A percentile compares a stretch with the other conserved stretches of the same genome.
These are phyloP conservation scores for Tulasnella sp. DNA, from an alignment of 768 basidiomycete species.

Conservation along the genomic window DNA sequence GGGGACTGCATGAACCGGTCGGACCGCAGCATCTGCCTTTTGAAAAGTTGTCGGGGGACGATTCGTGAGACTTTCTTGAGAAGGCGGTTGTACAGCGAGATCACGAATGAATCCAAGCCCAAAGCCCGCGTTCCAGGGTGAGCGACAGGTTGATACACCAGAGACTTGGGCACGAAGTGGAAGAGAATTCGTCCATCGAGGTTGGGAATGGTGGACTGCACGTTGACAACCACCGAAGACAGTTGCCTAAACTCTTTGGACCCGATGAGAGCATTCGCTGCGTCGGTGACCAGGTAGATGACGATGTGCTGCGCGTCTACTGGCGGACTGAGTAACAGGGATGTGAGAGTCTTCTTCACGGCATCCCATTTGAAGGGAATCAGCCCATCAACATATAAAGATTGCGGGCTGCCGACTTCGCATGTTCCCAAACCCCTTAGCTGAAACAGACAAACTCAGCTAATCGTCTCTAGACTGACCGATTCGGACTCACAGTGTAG, in stretches of 20 bases:
- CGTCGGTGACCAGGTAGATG: conserved; percentile 62
- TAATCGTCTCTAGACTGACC: background rate
- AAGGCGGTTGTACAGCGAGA: conserved; percentile 66
- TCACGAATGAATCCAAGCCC: conserved; percentile 46
- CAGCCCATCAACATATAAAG: conserved; percentile 48
- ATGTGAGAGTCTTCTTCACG: conserved; percentile 59
- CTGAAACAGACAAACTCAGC: conserved; percentile 33
- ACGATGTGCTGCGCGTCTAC: conserved; percentile 37
- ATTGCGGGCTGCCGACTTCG: conserved; percentile 41
- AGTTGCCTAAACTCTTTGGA: conserved; percentile 64
- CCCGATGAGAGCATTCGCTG: conserved; percentile 45
- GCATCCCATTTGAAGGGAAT: conserved; percentile 59
- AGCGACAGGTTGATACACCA: conserved; percentile 44
- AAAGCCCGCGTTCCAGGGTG: conserved; percentile 38
- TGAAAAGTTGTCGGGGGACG: conserved; percentile 47
- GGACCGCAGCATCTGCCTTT: conserved; percentile 35
- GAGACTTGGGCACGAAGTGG: conserved; percentile 65
- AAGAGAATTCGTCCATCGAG: conserved; percentile 47
- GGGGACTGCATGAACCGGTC: conserved; percentile 53
- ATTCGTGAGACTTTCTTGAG: conserved; percentile 49
- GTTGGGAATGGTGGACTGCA: conserved; percentile 32
- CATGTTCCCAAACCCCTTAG: conserved; percentile 55
- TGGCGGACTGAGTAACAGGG: conserved; percentile 23
- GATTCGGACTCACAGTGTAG: conserved; percentile 48
- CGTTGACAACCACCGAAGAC: conserved; percentile 47